Evolutionary conservation across 768 basidiomycete genomes (phyloP), one percentile per base, ranked within the genome.

Genomic region (Lepiota brunneoincarnata): DNA sequence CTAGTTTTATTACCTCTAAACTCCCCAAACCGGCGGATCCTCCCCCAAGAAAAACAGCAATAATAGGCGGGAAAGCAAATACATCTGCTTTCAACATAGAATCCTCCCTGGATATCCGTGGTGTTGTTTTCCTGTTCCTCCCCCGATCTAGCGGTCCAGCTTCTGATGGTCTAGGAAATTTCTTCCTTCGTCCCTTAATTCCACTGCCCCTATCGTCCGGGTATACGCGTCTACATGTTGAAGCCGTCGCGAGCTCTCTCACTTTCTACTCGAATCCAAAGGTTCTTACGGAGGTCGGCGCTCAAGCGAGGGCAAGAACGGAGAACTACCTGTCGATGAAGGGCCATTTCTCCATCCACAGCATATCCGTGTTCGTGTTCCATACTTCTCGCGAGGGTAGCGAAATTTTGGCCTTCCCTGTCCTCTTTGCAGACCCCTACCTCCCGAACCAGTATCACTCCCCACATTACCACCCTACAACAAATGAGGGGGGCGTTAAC

Each of bases 371-470:
- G 9, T 85, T 89, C 58, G 72, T 74, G 10, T 80, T 87, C 61
- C 69, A 69, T 17, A 47, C 51, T 51, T 53, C 51, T 38, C 23
- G 26, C 48, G 38, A 52, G 31, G 40, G 56, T 35, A 61, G 57
- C 6, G 63, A 63, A 18, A 49, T 73, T 42, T 55, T 61, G 17
- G 80, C 84, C 21, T 75, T 78, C 12, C 93, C 93, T 11, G 69
- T 96, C 40, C 62, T 96, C 15, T 79, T 93, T 44, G 84, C 83
- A 9, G 93, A 95, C 62, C 77, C 76, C n/a, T 68, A 81, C 57
- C 79, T 95, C 15, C 64, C 73, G 12, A 68, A 68, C 5, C 87
- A 89, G 56, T 88, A 89, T 66, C 59, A 74, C 34, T 48, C 64
- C 17, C 54, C 56, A 5, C 80, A 81, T 61, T 44, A 62, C 38